phyloP scores from a whole-genome alignment of 1,284 basidiomycete species.

The Anthracocystis walkeri region DNA sequence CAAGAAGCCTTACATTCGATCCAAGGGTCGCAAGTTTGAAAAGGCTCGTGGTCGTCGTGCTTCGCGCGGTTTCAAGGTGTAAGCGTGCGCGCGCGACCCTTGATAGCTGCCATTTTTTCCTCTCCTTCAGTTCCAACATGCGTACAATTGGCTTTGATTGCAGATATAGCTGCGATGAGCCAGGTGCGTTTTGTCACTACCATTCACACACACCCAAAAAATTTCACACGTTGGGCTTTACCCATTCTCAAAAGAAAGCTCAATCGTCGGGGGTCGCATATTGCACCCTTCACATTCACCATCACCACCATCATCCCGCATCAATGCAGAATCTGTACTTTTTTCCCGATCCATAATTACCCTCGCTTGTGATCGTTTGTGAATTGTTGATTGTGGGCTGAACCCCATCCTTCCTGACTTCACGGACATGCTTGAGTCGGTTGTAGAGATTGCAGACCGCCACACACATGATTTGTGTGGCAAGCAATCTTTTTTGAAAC shows the following conservation, averaged over 20 bases:
- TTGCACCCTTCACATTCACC: constrained; percentile 4
- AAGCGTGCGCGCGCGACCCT: constrained; percentile 16
- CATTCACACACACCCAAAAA: constrained; percentile 4
- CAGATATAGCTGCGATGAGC: too few relatives aligned
- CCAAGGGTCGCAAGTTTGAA: constrained; percentile 92
- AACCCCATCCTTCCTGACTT: too few relatives aligned
- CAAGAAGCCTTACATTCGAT: constrained; percentile 92
- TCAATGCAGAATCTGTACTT: constrained; percentile 54
- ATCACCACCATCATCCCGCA: too few relatives aligned
- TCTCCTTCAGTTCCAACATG: not conserved
- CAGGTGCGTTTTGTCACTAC: not conserved
- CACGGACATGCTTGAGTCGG: too few relatives aligned
- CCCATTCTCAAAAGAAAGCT: not conserved
- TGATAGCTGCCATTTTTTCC: not conserved
- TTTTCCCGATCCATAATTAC: constrained; percentile 11
- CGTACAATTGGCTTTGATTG: not conserved
- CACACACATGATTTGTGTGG: too few relatives aligned
- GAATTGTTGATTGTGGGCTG: too few relatives aligned
- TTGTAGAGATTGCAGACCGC: too few relatives aligned
- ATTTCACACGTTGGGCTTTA: not conserved
- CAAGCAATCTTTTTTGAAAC: too few relatives aligned
- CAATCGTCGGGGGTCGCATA: not conserved
- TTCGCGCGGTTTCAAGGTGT: constrained; percentile 71
- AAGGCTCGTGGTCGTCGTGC: constrained; percentile 72
- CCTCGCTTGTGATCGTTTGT: not conserved